Conservation (phyloP, 225 moss, liverwort and hornwort genomes). For the Polytrichum formosum region DNA sequence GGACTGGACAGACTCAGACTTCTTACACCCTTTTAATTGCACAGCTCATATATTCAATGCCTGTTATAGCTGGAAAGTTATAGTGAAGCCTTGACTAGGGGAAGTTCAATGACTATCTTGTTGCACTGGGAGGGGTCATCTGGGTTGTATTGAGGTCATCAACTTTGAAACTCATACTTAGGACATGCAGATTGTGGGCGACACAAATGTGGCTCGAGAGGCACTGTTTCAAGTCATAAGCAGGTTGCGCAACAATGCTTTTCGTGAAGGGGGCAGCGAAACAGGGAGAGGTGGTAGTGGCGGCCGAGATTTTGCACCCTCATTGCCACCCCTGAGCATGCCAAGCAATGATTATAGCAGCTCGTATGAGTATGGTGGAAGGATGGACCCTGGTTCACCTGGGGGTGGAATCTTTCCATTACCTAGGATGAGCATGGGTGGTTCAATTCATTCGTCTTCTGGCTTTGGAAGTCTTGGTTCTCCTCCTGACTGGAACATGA, state of each 20-base stretch:
- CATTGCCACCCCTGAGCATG: conserved; percentile 69
- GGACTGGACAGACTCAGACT: too few relatives aligned
- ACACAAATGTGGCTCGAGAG: conserved; percentile 89
- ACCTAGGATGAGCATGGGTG: conserved; percentile 64
- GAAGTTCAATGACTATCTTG: too few relatives aligned
- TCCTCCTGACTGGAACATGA: conserved; percentile 87
- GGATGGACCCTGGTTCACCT: conserved; percentile 90
- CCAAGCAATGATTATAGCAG: conserved; percentile 61
- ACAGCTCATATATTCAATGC: too few relatives aligned
- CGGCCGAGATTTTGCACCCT: conserved; percentile 69
- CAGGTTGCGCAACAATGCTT: conserved; percentile 80
- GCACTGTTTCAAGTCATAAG: conserved; percentile 95
- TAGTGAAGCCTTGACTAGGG: too few relatives aligned
- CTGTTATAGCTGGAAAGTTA: too few relatives aligned
- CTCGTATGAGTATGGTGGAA: conserved; percentile 80
- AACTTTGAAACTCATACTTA: conserved; percentile 13
- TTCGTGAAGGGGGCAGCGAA: conserved; percentile 72
- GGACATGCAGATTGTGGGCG: conserved; percentile 82
- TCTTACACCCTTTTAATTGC: too few relatives aligned
- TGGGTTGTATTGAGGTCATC: too few relatives aligned
- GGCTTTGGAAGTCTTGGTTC: conserved; percentile 70
- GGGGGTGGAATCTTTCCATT: conserved; percentile 80
- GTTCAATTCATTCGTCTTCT: conserved; percentile 60
- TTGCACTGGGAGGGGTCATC: too few relatives aligned
- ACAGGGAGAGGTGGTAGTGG: conserved; percentile 62